Evolutionary conservation across 1,284 basidiomycete species (phyloP), one percentile per base, ranked within the genome.

Genomic region (Cryptococcus sp.): DNA sequence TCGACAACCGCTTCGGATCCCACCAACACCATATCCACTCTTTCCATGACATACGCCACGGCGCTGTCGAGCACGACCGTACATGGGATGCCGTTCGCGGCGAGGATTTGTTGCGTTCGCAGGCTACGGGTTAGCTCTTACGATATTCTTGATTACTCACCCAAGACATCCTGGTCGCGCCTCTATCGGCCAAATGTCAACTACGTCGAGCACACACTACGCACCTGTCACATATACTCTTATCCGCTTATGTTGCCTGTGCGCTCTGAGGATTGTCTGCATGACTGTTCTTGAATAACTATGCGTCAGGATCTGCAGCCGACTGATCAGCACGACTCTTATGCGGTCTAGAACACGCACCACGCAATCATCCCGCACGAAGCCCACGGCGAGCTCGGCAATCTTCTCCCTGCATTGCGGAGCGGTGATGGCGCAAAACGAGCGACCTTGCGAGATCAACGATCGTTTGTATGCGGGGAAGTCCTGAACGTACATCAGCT

Each of bases 1-100:
- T 98, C 94, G 2, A 95, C 93, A 16, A 99, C 94, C 6, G 94
- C 95, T 80, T 99, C 95, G 23, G 93, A 93, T 10, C 95, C 95
- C 23, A 98, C 92, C 43, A 99, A 85, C 47, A 95, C 91, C 70
- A 97, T 87, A 77, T 99, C 93, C 17, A 93, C 88, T 59, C 91
- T 89, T 66, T 95, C 91, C 89, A 99, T 97, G 62, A 93, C 87
- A 80, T 97, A 99, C 20, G 92, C 93, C 5, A 98, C 93, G 1
- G 95, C 94, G 10, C 92, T 92, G 79, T 99, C 96, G 55, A 99
- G 84, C 10, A 99, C 88, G 55, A 99, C 88, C 1, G 91, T 93
- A 78, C 91, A 94, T 5, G 94, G 93, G 61, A 99, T 91, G 2
- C 93, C 93, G 17, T 87, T 88, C 29, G 87, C 86, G 11, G 86